Conservation (phyloP, 2,329 filamentous ascomycete genomes). For the Colletotrichum neosansevieriae region DNA sequence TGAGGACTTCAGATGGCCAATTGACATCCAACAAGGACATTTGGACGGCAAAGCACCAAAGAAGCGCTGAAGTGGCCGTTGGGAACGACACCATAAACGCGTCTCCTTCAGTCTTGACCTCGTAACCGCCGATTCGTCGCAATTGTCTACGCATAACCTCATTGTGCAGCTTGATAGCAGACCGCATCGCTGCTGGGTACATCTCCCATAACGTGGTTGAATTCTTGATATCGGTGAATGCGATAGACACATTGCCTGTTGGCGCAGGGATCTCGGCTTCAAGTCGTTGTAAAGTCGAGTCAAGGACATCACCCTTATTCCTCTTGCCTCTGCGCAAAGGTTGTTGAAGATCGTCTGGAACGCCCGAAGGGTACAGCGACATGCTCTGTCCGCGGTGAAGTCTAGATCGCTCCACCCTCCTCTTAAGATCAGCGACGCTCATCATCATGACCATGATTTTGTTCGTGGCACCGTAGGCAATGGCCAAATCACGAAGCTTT, state of each 20-base stretch:
- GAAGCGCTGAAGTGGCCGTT: constrained; percentile 90
- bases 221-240: constrained; percentile 99
- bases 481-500: constrained; percentile 92
- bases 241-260: constrained; percentile 89
- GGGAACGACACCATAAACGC: constrained; percentile 99
- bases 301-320: constrained; percentile 74
- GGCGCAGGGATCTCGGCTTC: constrained; percentile 93
- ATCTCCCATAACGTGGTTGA: constrained; percentile 97
- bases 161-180: constrained; percentile 97
- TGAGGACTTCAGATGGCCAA: constrained; percentile 94
- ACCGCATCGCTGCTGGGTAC: constrained; percentile 93
- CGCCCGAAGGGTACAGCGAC: constrained; percentile 82
- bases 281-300: constrained; percentile 88
- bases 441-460: constrained; percentile 99
- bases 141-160: constrained; percentile 95
- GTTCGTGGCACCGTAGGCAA: constrained; percentile 91
- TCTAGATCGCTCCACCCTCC: constrained; percentile 79
- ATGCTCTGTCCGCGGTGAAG: constrained; percentile 83
- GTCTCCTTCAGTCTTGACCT: constrained; percentile 99
- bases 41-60: constrained; percentile 98
- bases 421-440: constrained; percentile 90
- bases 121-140: constrained; percentile 93
- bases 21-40: constrained; percentile 86
- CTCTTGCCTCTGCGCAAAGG: constrained; percentile 74
- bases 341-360: constrained; percentile 77